Base-by-base conservation (phyloP, 2,329 filamentous ascomycete genomes). In the Ustilaginoidea virens region DNA sequence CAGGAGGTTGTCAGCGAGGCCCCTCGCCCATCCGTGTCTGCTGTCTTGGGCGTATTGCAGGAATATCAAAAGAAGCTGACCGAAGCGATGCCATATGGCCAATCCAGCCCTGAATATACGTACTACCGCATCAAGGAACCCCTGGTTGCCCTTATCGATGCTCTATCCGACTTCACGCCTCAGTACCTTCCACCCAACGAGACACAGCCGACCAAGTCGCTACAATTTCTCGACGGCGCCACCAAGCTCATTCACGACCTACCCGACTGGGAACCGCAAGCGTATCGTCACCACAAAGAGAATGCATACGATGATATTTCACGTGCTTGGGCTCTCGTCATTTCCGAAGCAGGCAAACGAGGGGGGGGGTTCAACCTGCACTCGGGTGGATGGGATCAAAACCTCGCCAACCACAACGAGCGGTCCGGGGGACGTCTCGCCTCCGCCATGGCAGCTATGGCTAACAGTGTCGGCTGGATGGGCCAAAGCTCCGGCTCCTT, bases 281-380 rank as follows among this genome's bases (percentile, higher is more conserved):
- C 82, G 37, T 80, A 94, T 56, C 86, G 86, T 39, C 70, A 93
- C 43, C 82, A 92, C 60, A 94, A 94, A 54, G 79, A 93, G 40
- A 83, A 83, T 38, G 86, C 87, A 5, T 98, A 98, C 48, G 87
- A 98, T 45, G 90, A 96, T 48, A 86, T 98, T 38, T 78, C 82
- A 16, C 83, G 79, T 45, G 90, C 90, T 1, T 98, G 90, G 90
- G 76, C 82, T 11, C 54, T 92, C 40, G 87, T 93, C 28, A 80
- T 98, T 41, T 77, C 76, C 36, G 90, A 98, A 53, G 83, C 85
- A 2, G 76, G 80, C 14, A 96, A 96, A 60, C 71, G 80, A 40
- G 87, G 83, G 8, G 86, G 83, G 17, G 90, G 90, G 19, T 90
- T 96, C 44, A 74, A 82, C 39, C 49, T 98, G 39, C 81, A 93